phyloP scores from a whole-genome alignment of 306 rosid species.

The Canavalia gladiata region DNA sequence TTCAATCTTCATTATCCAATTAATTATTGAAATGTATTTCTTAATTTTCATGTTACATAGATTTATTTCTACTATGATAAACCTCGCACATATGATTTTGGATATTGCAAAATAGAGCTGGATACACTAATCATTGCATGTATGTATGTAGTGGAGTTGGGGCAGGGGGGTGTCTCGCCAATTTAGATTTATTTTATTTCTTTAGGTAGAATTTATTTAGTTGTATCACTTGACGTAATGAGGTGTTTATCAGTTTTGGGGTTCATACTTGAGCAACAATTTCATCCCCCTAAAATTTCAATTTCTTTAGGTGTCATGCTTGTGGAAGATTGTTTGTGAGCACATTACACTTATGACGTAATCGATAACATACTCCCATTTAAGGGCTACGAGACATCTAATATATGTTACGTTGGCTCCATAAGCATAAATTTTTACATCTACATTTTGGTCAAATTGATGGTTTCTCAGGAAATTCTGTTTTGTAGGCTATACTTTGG shows the following conservation, averaged over 20 bases:
- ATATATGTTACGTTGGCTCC: background rate
- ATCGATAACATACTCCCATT: constrained; percentile 1
- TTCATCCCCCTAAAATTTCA: background rate
- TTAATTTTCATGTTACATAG: constrained; percentile 9
- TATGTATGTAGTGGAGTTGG: background rate
- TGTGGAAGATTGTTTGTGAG: background rate
- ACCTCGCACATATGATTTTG: constrained; percentile 1
- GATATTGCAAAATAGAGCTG: background rate
- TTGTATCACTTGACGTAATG: background rate
- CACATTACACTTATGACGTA: background rate
- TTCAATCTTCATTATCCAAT: background rate
- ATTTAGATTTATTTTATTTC: background rate
- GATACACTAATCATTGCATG: constrained; percentile 10
- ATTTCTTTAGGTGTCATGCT: background rate
- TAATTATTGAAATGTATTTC: constrained; percentile 6
- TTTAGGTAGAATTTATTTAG: background rate
- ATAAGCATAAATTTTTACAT: background rate
- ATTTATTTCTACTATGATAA: background rate
- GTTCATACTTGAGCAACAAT: background rate
- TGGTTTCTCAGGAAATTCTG: background rate
- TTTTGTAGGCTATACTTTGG: constrained; percentile 5
- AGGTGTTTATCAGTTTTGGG: background rate
- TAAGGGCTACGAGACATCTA: background rate
- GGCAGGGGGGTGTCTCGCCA: background rate
- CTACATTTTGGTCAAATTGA: background rate